These are phyloP conservation scores for Vanilla planifolia DNA, from an alignment of 106 monocot genomes.

Conservation along the genomic window DNA sequence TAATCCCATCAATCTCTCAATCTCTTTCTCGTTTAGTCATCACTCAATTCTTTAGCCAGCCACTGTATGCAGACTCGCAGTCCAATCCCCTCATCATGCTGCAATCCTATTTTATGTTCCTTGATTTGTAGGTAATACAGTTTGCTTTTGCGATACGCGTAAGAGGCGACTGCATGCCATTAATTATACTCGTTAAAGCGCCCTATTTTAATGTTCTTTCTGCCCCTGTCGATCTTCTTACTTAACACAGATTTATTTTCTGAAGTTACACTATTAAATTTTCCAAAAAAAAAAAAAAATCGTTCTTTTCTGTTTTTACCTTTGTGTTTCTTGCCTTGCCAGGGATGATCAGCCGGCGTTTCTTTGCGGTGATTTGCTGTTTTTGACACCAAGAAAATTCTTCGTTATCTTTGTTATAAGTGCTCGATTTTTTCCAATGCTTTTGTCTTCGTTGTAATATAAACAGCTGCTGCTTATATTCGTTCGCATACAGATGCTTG, in stretches of 20 bases:
- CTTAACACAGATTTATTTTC: neutral
- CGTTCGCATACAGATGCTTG: too few species aligned
- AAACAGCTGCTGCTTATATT: too few species aligned
- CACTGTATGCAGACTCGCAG: neutral
- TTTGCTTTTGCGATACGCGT: neutral
- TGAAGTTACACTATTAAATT: neutral
- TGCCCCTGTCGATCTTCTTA: neutral
- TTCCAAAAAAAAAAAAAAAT: neutral
- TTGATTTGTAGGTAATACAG: constrained; percentile 3
- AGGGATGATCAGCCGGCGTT: too few species aligned
- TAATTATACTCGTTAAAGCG: neutral
- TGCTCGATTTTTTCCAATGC: neutral
- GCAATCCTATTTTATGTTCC: too few species aligned
- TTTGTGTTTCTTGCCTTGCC: neutral
- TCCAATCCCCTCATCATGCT: too few species aligned
- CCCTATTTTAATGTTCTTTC: constrained; percentile 1
- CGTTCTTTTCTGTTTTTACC: neutral
- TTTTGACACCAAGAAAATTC: neutral
- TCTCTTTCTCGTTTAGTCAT: neutral
- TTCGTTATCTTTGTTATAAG: neutral
- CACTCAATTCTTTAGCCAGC: neutral
- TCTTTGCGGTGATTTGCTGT: too few species aligned
- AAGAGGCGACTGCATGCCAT: neutral
- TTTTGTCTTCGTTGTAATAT: neutral
- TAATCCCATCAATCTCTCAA: neutral